Base-by-base conservation (phyloP, 345 rosid species). In the Aurinia saxatilis region DNA sequence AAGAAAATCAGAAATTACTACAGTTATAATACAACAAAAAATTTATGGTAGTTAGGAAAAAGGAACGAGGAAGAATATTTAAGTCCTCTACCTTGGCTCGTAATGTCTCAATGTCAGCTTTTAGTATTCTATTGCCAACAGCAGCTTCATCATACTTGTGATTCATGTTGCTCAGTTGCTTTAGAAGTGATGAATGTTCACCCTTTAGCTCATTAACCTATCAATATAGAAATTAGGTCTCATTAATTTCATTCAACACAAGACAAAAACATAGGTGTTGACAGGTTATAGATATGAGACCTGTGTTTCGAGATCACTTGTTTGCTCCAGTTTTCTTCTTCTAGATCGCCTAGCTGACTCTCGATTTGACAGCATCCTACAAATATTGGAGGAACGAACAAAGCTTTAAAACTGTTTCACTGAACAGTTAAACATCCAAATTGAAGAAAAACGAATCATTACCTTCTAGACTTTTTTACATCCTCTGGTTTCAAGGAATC, bases 291-390 rank as follows among this genome's bases (percentile, higher is more conserved):
- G n/a, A n/a, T 27, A 16, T 1, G 27, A 39, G 46, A 95, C 99
- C 99, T 95, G 98, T 49, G 78, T 71, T 78, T 90, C 98, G 10
- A 88, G 87, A 68, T 95, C 99, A 80, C 63, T 81, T 71, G 90
- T 54, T 53, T 90, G 98, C 31, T 77, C 96, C 51, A 87, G 96
- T 63, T 90, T 93, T 76, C 96, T 84, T 76, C 86, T 81, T 80
- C 99, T 80, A 55, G 98, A 95, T 13, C 98, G 96, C 67, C 98
- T 86, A 36, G 99, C 98, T 31, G 99, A 95, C 80, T 95, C 99
- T 66, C 98, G 86, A 82, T 95, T 95, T 39, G 99, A 95, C 73
- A 72, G 75, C 97, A 88, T 90, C 84, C 99, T 93, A 77, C 18
- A 52, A 3, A 53, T 10, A 30, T 27, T n/a, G 13, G 52, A 6